Conservation (phyloP, 352 stramenopile species). For the Phytophthora sp. region DNA sequence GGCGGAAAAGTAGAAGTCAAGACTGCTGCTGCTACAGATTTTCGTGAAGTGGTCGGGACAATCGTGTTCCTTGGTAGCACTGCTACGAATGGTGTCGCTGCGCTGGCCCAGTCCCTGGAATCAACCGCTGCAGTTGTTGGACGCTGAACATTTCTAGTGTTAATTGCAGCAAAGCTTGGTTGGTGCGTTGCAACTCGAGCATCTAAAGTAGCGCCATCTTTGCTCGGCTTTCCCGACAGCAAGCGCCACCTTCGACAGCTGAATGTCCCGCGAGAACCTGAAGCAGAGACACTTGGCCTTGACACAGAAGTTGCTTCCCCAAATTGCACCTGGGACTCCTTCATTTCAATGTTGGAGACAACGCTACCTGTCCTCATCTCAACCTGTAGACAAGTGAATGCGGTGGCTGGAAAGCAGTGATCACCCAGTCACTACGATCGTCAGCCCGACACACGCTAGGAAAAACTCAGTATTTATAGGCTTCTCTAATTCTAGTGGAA, state of each 20-base stretch:
- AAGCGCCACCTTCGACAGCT: conserved; percentile 52
- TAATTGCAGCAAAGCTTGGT: background rate
- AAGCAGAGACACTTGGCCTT: conserved; percentile 20
- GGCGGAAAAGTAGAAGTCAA: conserved; percentile 21
- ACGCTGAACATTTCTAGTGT: conserved; percentile 3
- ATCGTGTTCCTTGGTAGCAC: conserved; percentile 22
- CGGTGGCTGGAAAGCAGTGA: background rate
- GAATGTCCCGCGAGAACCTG: conserved; percentile 32
- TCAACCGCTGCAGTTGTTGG: conserved; percentile 23
- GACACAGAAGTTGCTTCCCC: conserved; percentile 3
- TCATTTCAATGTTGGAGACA: conserved; percentile 9
- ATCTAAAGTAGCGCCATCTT: background rate
- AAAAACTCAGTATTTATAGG: conserved; percentile 27
- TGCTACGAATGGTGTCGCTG: conserved; percentile 34
- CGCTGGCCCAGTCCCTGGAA: conserved; percentile 23
- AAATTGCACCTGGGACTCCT: conserved; percentile 25
- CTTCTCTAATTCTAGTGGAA: conserved; percentile 5
- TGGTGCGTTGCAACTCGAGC: background rate
- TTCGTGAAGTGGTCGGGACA: conserved; percentile 27
- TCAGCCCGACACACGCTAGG: background rate
- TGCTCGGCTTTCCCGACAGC: conserved; percentile 34
- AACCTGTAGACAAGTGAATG: background rate
- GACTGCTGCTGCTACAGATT: conserved; percentile 26
- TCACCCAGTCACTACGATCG: background rate
- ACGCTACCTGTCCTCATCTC: conserved; percentile 10